Base-by-base conservation (phyloP, 169 alveolate genomes). In the Plasmodium cynomolgi region DNA sequence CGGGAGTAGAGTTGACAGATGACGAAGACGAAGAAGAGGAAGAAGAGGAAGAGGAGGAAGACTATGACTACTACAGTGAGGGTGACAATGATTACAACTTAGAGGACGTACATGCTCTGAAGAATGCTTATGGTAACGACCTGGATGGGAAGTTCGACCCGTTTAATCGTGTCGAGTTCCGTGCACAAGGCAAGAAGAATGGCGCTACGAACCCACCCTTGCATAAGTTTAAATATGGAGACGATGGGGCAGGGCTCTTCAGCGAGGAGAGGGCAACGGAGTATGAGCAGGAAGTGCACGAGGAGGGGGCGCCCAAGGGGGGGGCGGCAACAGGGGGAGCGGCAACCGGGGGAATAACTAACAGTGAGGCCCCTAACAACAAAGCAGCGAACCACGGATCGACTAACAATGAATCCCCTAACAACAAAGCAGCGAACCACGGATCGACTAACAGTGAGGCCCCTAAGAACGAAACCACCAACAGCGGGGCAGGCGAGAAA, bases 21-120 rank as follows among this genome's bases (percentile, higher is more conserved):
- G 41, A 23, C 9, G 39, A 34, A 39, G 74, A 62, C 1, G 83
- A 62, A 1, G 92, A 84, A 1, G 83, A 84, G 6, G 92, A 83
- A 83, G 83, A 68, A 1, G 92, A 80, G 47, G 50, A 6, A 37
- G 50, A 11, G n/a, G 71, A 31, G 41, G 77, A 20, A 39, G 77
- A 68, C 3, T 68, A 68, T 23, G 77, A 68, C 5, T 4, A 39
- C 9, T 8, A 11, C 8, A 20, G 29, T n/a, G 62, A 34, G 23
- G 54, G 31, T 0, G 82, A 83, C 0, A 34, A 62, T 20, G 82
- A 62, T 0, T 26, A 71, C 34, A 47, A 84, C 44, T 1, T 26
- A 11, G 92, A 39, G 0, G 83, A 84, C 74, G 7, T 72, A 15
- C 39, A 84, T 5, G 47, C 58, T 68, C n/a, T 68, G 41, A 68